These are phyloP conservation scores for Thalassiosira oceanica DNA, from an alignment of 352 stramenopile species.

Conservation along the genomic window DNA sequence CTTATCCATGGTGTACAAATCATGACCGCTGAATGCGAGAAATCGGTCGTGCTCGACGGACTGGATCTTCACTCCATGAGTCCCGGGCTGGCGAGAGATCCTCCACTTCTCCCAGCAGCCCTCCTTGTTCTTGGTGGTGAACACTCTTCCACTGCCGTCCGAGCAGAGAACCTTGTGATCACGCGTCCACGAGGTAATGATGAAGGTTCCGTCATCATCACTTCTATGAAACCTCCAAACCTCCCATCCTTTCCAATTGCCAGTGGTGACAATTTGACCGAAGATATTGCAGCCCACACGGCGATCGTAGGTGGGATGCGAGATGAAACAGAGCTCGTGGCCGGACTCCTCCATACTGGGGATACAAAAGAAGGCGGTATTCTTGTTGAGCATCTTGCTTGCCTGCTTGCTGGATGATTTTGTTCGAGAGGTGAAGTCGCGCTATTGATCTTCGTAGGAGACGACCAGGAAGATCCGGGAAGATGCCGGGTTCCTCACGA, in stretches of 20 bases:
- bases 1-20: constrained; percentile 25
- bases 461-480: no score
- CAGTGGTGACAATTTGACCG: constrained; percentile 33
- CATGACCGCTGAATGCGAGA: constrained; percentile 26
- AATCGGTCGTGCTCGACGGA: constrained; percentile 29
- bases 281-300: constrained; percentile 46
- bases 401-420: no score
- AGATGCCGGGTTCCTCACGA: no score
- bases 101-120: constrained; percentile 6
- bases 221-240: constrained; percentile 28
- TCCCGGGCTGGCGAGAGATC: constrained; percentile 7
- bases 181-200: constrained; percentile 58
- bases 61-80: constrained; percentile 17
- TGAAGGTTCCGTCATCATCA: constrained; percentile 21
- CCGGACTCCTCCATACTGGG: constrained; percentile 22
- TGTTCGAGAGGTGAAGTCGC: no score
- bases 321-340: constrained; percentile 49
- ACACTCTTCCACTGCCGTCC: constrained; percentile 39
- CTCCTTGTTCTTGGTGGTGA: constrained; percentile 19
- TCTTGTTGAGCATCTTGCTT: no score
- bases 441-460: no score
- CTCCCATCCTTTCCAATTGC: constrained; percentile 52
- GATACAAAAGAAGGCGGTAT: no score
- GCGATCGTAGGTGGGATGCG: constrained; percentile 24
- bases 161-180: constrained; percentile 44